Evolutionary conservation across 1,284 basidiomycete species (phyloP).

Genomic region (Ganoderma sinense): DNA sequence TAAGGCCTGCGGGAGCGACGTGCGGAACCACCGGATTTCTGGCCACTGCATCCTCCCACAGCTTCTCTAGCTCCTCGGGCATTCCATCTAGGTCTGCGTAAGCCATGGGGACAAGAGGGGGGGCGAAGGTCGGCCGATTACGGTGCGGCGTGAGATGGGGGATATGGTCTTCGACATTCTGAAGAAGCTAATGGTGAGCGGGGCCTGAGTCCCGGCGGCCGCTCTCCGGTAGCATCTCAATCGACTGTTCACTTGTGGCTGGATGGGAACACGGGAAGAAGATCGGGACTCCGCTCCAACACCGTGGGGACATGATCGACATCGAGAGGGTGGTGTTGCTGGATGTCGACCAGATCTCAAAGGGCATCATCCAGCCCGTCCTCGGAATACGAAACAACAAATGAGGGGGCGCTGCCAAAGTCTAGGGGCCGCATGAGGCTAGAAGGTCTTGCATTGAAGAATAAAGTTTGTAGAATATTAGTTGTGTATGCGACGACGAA

Average conservation of each 20-base stretch:
- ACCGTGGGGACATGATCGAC: neutral
- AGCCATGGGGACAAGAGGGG: slow-evolving; percentile 2
- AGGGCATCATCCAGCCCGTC: slow-evolving; percentile 14
- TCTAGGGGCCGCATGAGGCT: neutral
- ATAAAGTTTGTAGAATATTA: neutral
- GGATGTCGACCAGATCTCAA: slow-evolving; percentile 13
- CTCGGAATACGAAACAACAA: neutral
- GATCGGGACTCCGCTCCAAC: neutral
- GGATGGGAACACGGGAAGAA: neutral
- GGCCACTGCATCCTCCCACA: neutral
- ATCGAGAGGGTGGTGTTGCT: slow-evolving; percentile 8
- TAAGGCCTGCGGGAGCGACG: too few relatives aligned
- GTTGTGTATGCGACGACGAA: neutral
- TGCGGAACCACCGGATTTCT: neutral
- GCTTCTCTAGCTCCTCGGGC: neutral
- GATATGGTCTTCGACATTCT: neutral
- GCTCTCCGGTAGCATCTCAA: too few relatives aligned
- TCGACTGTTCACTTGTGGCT: neutral
- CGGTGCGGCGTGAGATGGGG: slow-evolving; percentile 4
- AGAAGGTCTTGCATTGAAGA: neutral
- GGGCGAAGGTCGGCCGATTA: neutral
- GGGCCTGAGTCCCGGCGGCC: too few relatives aligned
- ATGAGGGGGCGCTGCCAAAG: neutral
- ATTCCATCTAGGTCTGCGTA: slow-evolving; percentile 3
- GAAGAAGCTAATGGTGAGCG: slow-evolving; percentile 8